A percentile compares a stretch with the other conserved stretches of the same genome.
These are phyloP conservation scores for Trichosporon coremiiforme DNA, from an alignment of 1,284 basidiomycete species.

Conservation along the genomic window DNA sequence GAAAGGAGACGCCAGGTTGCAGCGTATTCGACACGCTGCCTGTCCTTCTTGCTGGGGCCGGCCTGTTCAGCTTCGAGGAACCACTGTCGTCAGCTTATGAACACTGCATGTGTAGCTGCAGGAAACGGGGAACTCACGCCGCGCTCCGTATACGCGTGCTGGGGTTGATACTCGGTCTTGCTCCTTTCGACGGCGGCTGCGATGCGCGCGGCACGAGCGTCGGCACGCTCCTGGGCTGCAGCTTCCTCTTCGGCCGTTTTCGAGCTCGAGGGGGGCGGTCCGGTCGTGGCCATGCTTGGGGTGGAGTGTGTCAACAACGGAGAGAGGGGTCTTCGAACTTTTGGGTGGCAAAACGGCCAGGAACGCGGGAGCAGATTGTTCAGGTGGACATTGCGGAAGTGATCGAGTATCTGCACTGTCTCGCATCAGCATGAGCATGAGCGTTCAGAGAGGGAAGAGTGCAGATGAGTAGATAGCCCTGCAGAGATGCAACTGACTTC, in stretches of 20 bases:
- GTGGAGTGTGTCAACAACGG: too few relatives aligned
- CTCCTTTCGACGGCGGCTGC: conserved; percentile 47
- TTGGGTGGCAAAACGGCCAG: conserved; percentile 11
- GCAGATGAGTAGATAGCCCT: too few relatives aligned
- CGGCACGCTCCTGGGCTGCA: conserved; percentile 32
- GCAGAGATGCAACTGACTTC: too few relatives aligned
- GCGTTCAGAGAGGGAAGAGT: too few relatives aligned
- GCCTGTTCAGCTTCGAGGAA: conserved; percentile 23
- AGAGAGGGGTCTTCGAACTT: too few relatives aligned
- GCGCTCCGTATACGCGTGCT: conserved; percentile 52
- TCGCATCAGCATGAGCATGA: too few relatives aligned
- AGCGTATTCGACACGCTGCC: conserved; percentile 34
- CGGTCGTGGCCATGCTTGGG: background rate
- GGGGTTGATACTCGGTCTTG: conserved; percentile 45
- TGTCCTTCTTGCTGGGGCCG: conserved; percentile 37
- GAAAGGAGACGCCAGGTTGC: conserved; percentile 5
- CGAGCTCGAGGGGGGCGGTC: background rate
- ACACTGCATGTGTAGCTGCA: too few relatives aligned
- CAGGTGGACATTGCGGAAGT: background rate
- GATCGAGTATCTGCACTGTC: too few relatives aligned
- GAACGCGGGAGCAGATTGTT: conserved; percentile 5
- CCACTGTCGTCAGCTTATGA: conserved; percentile 28
- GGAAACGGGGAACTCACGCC: conserved; percentile 32
- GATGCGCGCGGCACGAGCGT: conserved; percentile 40
- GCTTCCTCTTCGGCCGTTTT: background rate